Base-by-base conservation (phyloP, 2,329 filamentous ascomycete genomes). In the Colletotrichum tofieldiae region DNA sequence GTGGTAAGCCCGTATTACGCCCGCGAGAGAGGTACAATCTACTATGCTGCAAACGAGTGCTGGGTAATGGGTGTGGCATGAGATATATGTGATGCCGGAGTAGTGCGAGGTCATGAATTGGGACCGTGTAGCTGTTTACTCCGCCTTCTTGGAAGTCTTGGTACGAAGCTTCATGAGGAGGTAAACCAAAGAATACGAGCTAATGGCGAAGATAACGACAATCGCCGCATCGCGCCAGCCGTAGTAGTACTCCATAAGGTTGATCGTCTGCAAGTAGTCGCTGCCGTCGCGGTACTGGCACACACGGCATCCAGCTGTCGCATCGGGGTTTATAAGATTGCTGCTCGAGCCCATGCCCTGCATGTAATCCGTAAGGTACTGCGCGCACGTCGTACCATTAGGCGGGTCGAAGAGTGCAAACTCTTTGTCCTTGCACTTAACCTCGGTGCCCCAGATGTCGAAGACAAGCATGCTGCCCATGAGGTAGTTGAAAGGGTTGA, bases 141-240 rank as follows among this genome's bases (percentile, higher is more conserved):
- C 81, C 0, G 84, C 84, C 78, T 82, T 85, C 80, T 86, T 87
- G 1, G 84, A 84, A 9, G 81, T 81, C 81, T 86, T 86, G 26
- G 84, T 86, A 29, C 85, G 78, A 52, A 87, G 78, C 79, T 86
- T 86, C 85, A 87, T 87, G 65, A 87, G 77, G 2, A 76, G 69
- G 67, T 83, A 86, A 8, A 87, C 85, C 61, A 86, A 55, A 0
- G 77, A 78, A 65, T 92, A 92, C 1, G 85, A 87, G 67, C 84
- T 87, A 49, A 89, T 71, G 1, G 83, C 86, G 74, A 92, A 91
- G 6, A 89, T 81, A 1, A 86, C 87, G 3, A 88, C 85, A 59
- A 93, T 90, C 0, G 77, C 92, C 0, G 89, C 89, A 79, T 93
- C 86, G 60, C 92, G 85, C 92, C 92, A 94, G 0, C 90, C 91